Base-by-base conservation (phyloP, 768 basidiomycete genomes). In the Phaffia tasmanica region DNA sequence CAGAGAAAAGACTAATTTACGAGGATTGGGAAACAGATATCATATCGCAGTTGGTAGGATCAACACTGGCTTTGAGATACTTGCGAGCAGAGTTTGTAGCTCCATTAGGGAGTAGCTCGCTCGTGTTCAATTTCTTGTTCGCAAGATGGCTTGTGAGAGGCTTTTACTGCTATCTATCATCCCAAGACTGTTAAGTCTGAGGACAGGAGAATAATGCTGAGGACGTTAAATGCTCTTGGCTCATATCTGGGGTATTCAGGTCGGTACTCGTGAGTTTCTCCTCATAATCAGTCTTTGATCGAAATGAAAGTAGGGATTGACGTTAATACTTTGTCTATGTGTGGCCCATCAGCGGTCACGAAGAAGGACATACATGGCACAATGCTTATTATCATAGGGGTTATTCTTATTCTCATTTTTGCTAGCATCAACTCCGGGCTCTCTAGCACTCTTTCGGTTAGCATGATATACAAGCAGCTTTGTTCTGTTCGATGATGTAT, bases 61-160 rank as follows among this genome's bases (percentile, higher is more conserved):
- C 53, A 15, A 68, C 67, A 0, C 49, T 68, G 5, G 67, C 67
- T 1, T 27, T 68, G 29, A 55, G 57, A 25, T 68, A 68, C 47
- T 48, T 68, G 5, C 27, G 67, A 49, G 56, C 62, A 21, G 67
- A 68, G 46, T 63, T 63, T 50, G 62, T 62, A 30, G 67, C 67
- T 21, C 67, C 67, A 6, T 47, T 68, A 23, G 29, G 56, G 2
- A 30, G 32, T 6, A 27, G 16, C n/a, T 51, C 48, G 21, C 57
- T 68, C 11, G 57, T 68, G 8, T 68, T 68, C 67, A 68, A 68
- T 55, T 63, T 68, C 11, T 11, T 68, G 1, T 63, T 68, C 19
- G 67, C 67, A 5, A 15, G 54, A 25, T 63, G 48, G 55, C 57
- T 68, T 7, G 64, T 65, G 47, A 59, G 64, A 4, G n/a, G 35